Evolutionary conservation across 129 eudicot species (phyloP).

Genomic region (Deinandra increscens): DNA sequence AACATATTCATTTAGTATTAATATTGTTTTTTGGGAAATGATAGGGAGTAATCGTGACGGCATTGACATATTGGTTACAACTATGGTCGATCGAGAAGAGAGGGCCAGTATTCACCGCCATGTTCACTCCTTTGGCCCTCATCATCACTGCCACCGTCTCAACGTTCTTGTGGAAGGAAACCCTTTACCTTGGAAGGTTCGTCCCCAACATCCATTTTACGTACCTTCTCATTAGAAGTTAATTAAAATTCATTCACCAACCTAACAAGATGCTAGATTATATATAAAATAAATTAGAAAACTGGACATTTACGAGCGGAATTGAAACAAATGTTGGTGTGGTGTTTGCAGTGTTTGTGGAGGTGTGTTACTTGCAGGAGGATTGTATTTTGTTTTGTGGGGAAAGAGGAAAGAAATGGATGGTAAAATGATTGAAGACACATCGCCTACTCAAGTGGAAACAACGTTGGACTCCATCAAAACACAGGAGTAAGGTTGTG

Average conservation of each 20-base stretch:
- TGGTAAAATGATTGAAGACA: conserved; percentile 25
- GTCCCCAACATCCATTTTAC: too few species aligned
- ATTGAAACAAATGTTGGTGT: background rate
- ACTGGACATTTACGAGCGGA: too few species aligned
- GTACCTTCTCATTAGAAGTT: too few species aligned
- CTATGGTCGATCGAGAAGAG: conserved; percentile 59
- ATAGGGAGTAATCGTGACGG: conserved; percentile 65
- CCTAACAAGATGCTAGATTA: too few species aligned
- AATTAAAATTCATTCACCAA: too few species aligned
- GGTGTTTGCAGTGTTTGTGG: conserved; percentile 54
- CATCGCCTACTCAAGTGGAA: conserved; percentile 36
- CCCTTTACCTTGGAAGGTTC: conserved; percentile 52
- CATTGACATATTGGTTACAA: conserved; percentile 57
- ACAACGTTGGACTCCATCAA: conserved; percentile 39
- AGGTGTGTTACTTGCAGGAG: conserved; percentile 55
- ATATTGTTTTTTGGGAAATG: background rate
- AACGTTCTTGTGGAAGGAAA: conserved; percentile 55
- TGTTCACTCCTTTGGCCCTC: conserved; percentile 64
- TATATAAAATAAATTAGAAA: too few species aligned
- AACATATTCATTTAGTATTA: background rate
- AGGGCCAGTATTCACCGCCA: conserved; percentile 63
- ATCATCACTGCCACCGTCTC: conserved; percentile 56
- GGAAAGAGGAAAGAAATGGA: conserved; percentile 55
- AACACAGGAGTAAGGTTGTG: conserved; percentile 30
- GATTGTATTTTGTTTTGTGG: conserved; percentile 61